Conservation (phyloP, 2,329 filamentous ascomycete species). For the Elsinoe australis region DNA sequence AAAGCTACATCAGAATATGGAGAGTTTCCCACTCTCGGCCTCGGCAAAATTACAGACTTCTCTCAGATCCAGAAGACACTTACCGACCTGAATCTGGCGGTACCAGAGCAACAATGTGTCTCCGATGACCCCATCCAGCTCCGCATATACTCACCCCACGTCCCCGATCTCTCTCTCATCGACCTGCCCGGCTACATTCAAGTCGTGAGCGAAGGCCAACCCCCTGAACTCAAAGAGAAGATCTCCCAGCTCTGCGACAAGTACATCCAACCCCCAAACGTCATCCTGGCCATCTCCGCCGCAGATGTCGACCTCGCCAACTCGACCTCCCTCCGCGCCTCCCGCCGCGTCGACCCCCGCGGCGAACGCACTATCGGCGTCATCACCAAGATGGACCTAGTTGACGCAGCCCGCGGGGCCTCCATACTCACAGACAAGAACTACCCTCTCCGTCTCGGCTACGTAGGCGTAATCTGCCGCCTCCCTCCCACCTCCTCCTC, state of each 20-base stretch:
- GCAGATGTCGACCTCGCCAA: constrained; percentile 97
- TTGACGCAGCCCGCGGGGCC: constrained; percentile 71
- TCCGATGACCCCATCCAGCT: constrained; percentile 95
- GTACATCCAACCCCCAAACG: constrained; percentile 92
- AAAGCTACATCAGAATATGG: constrained; percentile 82
- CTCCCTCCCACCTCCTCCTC: constrained; percentile 58
- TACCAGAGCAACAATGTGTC: constrained; percentile 84
- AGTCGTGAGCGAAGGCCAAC: constrained; percentile 84
- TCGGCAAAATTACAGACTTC: constrained; percentile 89
- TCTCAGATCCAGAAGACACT: constrained; percentile 84
- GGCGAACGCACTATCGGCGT: constrained; percentile 96
- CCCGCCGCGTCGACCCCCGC: constrained; percentile 82
- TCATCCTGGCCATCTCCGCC: constrained; percentile 94
- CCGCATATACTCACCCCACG: constrained; percentile 88
- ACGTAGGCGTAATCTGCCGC: constrained; percentile 88
- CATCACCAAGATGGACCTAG: constrained; percentile 98
- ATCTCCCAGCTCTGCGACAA: constrained; percentile 96
- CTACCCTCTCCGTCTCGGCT: constrained; percentile 89
- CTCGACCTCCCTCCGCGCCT: constrained; percentile 83
- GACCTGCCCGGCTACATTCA: constrained; percentile 97
- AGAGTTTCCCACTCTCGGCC: constrained; percentile 85
- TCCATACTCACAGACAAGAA: constrained; percentile 79
- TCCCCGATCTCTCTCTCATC: constrained; percentile 90
- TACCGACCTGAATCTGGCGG: constrained; percentile 88
- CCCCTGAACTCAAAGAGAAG: constrained; percentile 84